A percentile compares a stretch with the other conserved stretches of the same genome.
These are phyloP conservation scores for Ustilago vetiveriae DNA, from an alignment of 1,284 basidiomycete genomes.

Conservation along the genomic window DNA sequence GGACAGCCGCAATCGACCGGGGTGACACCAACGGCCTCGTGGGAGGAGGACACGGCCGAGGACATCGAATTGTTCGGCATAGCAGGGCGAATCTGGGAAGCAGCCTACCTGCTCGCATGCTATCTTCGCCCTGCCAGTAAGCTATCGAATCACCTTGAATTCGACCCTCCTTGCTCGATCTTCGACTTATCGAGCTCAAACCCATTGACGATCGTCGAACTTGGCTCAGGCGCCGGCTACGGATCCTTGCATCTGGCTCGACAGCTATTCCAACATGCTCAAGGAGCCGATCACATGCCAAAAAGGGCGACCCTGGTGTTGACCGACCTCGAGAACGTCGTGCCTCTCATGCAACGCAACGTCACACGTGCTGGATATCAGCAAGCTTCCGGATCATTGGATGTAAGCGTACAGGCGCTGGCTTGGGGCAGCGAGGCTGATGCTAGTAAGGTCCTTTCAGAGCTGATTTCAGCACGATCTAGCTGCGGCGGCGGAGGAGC, in stretches of 20 bases:
- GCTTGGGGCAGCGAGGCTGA: conserved; percentile 57
- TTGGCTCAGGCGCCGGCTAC: conserved; percentile 63
- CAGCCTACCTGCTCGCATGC: conserved; percentile 53
- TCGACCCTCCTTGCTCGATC: conserved; percentile 59
- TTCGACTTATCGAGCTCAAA: conserved; percentile 8
- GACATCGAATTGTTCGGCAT: conserved; percentile 64
- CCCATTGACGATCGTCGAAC: conserved; percentile 49
- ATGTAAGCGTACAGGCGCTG: conserved; percentile 40
- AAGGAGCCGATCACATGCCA: background rate
- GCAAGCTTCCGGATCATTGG: conserved; percentile 7
- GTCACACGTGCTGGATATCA: conserved; percentile 27
- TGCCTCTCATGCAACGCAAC: conserved; percentile 60
- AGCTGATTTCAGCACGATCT: conserved; percentile 2
- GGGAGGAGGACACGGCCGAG: conserved; percentile 51
- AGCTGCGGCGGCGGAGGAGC: background rate
- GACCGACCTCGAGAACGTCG: conserved; percentile 63
- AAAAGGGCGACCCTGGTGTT: conserved; percentile 38
- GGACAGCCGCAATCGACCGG: background rate
- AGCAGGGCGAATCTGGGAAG: conserved; percentile 65
- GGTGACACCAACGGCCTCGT: conserved; percentile 17
- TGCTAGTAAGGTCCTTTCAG: conserved; percentile 22
- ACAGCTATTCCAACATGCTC: conserved; percentile 29
- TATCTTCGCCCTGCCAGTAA: conserved; percentile 44
- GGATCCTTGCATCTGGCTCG: conserved; percentile 59
- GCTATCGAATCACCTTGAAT: conserved; percentile 18